Conservation (phyloP, 352 stramenopile species). For the Globisporangium nunn region DNA sequence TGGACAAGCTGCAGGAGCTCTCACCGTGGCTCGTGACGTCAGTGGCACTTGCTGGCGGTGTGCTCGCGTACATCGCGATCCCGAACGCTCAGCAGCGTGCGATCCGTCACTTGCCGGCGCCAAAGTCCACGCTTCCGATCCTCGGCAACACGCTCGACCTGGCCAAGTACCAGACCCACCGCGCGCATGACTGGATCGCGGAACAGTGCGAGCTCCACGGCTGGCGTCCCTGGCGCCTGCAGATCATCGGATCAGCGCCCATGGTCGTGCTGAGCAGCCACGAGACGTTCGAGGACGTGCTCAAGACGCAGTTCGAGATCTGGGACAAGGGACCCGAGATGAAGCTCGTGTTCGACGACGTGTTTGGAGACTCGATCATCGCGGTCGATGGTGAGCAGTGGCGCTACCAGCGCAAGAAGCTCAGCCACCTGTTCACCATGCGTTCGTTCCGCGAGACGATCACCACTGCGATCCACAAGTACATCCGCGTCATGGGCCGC, state of each 20-base stretch:
- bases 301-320: conserved; percentile 49
- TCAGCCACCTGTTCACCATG: conserved; percentile 22
- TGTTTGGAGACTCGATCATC: conserved; percentile 58
- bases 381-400: conserved; percentile 26
- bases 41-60: neutral
- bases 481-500: conserved; percentile 22
- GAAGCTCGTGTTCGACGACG: conserved; percentile 24
- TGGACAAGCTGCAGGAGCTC: neutral
- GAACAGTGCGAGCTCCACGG: conserved; percentile 8
- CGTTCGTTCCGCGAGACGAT: conserved; percentile 24
- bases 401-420: conserved; percentile 32
- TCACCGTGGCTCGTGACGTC: neutral
- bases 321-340: conserved; percentile 32
- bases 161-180: conserved; percentile 4
- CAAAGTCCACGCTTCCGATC: conserved; percentile 23
- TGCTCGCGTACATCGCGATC: conserved; percentile 2
- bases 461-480: conserved; percentile 10
- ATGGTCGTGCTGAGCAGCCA: conserved; percentile 33
- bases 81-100: neutral
- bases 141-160: conserved; percentile 19
- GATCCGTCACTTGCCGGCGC: conserved; percentile 12
- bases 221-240: conserved; percentile 15
- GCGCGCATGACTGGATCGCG: conserved; percentile 10
- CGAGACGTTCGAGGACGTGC: conserved; percentile 35
- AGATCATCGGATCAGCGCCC: conserved; percentile 21